Evolutionary conservation across 169 alveolate species (phyloP).

Genomic region (Perkinsus chesapeaki): DNA sequence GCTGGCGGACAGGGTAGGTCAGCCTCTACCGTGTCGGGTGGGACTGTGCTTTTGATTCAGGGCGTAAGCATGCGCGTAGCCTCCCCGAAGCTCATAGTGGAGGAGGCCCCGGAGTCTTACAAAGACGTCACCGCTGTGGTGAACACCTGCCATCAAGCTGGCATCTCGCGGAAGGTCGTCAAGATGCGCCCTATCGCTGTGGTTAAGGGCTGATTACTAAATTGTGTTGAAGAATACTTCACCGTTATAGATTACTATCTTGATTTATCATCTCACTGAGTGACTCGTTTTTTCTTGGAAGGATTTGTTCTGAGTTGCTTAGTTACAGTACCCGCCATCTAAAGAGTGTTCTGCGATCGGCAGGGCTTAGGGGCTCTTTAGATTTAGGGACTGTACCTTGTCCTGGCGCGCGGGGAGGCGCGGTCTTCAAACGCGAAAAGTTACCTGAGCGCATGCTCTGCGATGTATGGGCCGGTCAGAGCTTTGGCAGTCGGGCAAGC

Average conservation of each 20-base stretch:
- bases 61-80: slow-evolving; percentile 62
- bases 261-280: background rate
- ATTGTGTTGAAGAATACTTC: background rate
- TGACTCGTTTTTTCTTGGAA: too few species aligned
- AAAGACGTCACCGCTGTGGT: slow-evolving; percentile 73
- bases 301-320: too few species aligned
- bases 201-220: slow-evolving; percentile 58
- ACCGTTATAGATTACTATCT: background rate
- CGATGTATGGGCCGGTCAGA: too few species aligned
- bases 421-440: too few species aligned
- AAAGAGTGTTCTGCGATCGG: too few species aligned
- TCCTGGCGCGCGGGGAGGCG: too few species aligned
- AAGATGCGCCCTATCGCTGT: slow-evolving; percentile 76
- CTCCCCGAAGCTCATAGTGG: slow-evolving; percentile 74
- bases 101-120: slow-evolving; percentile 82
- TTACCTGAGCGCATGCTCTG: too few species aligned
- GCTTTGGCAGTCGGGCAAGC: too few species aligned
- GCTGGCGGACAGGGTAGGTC: slow-evolving; percentile 43
- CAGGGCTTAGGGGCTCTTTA: too few species aligned
- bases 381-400: too few species aligned
- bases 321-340: too few species aligned
- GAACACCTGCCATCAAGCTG: slow-evolving; percentile 72
- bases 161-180: slow-evolving; percentile 68
- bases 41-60: background rate
- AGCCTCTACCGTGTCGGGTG: slow-evolving; percentile 10